Evolutionary conservation across 176 grass and related monocot genomes (phyloP).

Genomic region (Eremochloa ophiuroides): DNA sequence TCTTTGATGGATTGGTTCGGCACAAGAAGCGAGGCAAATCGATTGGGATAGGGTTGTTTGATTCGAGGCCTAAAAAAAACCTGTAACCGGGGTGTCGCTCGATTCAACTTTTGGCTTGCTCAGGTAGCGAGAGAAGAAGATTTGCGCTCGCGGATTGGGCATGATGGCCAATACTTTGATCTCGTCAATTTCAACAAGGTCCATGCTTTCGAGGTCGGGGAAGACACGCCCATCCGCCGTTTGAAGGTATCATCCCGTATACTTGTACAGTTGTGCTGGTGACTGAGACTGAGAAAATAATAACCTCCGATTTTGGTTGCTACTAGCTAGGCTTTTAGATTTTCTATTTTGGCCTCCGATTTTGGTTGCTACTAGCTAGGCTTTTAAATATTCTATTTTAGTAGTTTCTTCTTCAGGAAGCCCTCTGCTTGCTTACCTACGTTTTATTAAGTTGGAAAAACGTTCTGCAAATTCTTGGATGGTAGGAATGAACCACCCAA

Average conservation of each 20-base stretch:
- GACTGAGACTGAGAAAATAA: background rate
- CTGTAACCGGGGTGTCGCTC: background rate
- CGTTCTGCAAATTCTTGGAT: background rate
- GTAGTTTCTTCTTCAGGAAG: background rate
- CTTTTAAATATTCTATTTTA: background rate
- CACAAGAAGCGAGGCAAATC: background rate
- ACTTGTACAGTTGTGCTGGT: background rate
- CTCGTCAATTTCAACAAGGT: constrained; percentile 2
- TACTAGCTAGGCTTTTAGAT: too few species aligned
- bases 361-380: background rate
- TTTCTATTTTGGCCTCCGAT: background rate
- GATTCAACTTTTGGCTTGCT: background rate
- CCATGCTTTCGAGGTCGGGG: background rate
- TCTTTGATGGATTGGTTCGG: background rate
- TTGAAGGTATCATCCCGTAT: background rate
- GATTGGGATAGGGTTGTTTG: background rate
- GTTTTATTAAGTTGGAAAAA: background rate
- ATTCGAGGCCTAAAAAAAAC: background rate
- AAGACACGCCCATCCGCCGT: background rate
- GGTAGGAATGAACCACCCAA: background rate
- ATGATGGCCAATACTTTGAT: constrained; percentile 2
- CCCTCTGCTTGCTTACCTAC: background rate
- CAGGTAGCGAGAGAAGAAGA: constrained; percentile 9
- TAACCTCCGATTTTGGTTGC: too few species aligned
- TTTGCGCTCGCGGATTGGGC: background rate